phyloP scores from a whole-genome alignment of 2,329 filamentous ascomycete genomes.

The Alternaria incomplexa region DNA sequence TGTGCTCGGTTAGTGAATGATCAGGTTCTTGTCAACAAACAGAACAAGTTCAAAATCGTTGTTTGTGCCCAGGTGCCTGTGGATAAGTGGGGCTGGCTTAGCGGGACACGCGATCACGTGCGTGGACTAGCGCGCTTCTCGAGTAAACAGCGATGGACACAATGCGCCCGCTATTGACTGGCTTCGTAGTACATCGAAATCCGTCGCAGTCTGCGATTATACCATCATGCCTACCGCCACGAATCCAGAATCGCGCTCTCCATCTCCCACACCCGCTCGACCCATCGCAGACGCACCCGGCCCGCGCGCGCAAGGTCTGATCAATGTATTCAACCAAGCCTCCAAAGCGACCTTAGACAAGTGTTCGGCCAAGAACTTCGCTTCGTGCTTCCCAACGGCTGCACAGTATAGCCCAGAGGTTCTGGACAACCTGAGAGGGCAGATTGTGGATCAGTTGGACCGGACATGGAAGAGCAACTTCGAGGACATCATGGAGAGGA shows the following conservation, averaged over 20 bases:
- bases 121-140: slow-evolving; percentile 13
- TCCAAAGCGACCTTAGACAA: slow-evolving; percentile 66
- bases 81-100: slow-evolving; percentile 4
- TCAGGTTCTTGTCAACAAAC: neutral
- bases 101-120: slow-evolving; percentile 20
- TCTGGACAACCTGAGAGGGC: slow-evolving; percentile 63
- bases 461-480: slow-evolving; percentile 64
- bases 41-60: neutral
- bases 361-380: slow-evolving; percentile 67
- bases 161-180: neutral
- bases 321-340: slow-evolving; percentile 66
- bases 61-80: neutral
- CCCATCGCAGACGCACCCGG: slow-evolving; percentile 63
- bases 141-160: slow-evolving; percentile 15
- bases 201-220: neutral
- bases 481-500: slow-evolving; percentile 63
- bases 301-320: slow-evolving; percentile 64
- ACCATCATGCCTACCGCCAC: slow-evolving; percentile 39
- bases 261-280: slow-evolving; percentile 60
- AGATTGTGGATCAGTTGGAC: slow-evolving; percentile 65
- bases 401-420: slow-evolving; percentile 63
- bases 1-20: neutral
- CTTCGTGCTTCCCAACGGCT: slow-evolving; percentile 68
- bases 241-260: slow-evolving; percentile 46
- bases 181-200: neutral